Percentiles rank a stretch among this genome's conserved stretches.
These are phyloP conservation scores for Candida glucosophila DNA, from an alignment of 1,139 yeast genomes.

Conservation along the genomic window DNA sequence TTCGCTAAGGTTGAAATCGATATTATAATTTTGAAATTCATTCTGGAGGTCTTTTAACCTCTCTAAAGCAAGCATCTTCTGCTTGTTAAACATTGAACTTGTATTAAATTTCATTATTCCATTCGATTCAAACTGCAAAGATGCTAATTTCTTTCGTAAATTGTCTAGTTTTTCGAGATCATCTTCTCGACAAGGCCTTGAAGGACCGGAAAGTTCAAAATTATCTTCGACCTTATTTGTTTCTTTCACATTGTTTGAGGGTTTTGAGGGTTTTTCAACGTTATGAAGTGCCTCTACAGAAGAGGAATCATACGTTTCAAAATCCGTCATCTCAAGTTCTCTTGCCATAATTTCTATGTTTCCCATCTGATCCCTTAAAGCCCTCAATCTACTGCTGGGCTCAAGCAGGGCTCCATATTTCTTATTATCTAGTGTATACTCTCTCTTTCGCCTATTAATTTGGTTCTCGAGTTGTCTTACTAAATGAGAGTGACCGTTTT, in stretches of 20 bases:
- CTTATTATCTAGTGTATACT: conserved; percentile 47
- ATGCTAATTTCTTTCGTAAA: conserved; percentile 50
- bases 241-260: conserved; percentile 4
- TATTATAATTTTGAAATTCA: conserved; percentile 51
- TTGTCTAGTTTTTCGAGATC: conserved; percentile 39
- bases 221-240: conserved; percentile 11
- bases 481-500: too few species aligned
- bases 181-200: conserved; percentile 30
- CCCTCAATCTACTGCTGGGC: conserved; percentile 70
- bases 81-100: conserved; percentile 48
- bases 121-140: conserved; percentile 63
- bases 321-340: conserved; percentile 79
- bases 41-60: conserved; percentile 56
- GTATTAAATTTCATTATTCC: conserved; percentile 64
- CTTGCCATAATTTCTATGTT: conserved; percentile 78
- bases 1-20: conserved; percentile 33
- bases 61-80: conserved; percentile 57
- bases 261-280: conserved; percentile 8
- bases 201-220: conserved; percentile 15
- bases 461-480: conserved; percentile 48
- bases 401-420: conserved; percentile 55
- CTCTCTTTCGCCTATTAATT: conserved; percentile 55
- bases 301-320: conserved; percentile 30
- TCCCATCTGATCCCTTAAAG: conserved; percentile 78
- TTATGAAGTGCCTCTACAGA: conserved; percentile 6